Evolutionary conservation across 179 eudicot species (phyloP), one percentile per base, ranked within the genome.

Genomic region (Gypsophila paniculata): DNA sequence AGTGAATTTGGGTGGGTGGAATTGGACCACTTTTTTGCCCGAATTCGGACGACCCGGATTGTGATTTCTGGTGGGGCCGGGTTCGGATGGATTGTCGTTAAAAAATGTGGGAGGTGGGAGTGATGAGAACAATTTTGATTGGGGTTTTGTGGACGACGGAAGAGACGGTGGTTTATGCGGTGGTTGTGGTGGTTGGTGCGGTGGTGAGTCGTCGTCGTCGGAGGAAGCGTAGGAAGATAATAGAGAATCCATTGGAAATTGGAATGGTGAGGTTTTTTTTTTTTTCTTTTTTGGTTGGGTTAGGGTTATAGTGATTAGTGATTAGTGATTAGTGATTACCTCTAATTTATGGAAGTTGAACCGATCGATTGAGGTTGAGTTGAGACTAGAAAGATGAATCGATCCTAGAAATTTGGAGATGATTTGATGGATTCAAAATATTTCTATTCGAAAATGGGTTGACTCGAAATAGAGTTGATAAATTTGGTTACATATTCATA

Each of bases 151-250:
- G 18, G 72, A 25, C 61, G 69, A 76, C 23, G 61, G 57, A 42
- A 38, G 61, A 19, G 54, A 60, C 11, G 65, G 69, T 18, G 25
- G 18, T 11, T 18, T 2, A 2, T 6, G 79, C 32, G 61, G 61
- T 29, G 48, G 66, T 36, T 62, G 65, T 12, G 65, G 70, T 13
- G 23, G 18, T 8, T n/a, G 53, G 8, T 8, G 69, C 23, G 29
- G 69, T 6, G 55, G 54, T 46, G 42, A 19, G 15, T 83, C 84
- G 71, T 86, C 91, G 14, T 88, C 96, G 54, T 81, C 86, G 23
- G 96, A 88, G 7, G 96, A 88, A 25, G 88, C 88, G 70, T 90
- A 90, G 76, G 70, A 84, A 12, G 89, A 85, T 21, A 91, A 73
- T 72, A 91, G 65, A 8, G 96, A 90, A 62, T 91, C 97, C 97